Conservation (phyloP, 2,329 filamentous ascomycete species). For the Bipolaris sorokiniana region DNA sequence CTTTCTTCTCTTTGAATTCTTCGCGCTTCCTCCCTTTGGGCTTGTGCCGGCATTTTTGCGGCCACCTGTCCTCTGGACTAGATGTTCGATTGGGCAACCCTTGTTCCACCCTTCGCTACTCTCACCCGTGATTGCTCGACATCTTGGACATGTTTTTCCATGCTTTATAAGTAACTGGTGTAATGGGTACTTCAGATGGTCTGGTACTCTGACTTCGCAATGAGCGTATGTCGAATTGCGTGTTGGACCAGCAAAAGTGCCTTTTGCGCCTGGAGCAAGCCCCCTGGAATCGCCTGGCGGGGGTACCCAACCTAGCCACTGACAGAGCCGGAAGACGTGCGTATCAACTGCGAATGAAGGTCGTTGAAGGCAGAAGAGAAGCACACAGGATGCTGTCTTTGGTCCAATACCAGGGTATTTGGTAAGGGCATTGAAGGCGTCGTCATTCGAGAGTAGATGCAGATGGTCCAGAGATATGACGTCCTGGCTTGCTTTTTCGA, state of each 20-base stretch:
- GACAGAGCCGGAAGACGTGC: conserved; percentile 68
- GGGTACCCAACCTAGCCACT: conserved; percentile 68
- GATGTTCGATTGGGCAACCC: conserved; percentile 68
- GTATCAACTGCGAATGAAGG: conserved; percentile 71
- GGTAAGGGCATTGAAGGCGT: conserved; percentile 64
- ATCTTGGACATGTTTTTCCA: conserved; percentile 66
- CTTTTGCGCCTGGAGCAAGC: conserved; percentile 43
- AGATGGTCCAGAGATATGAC: conserved; percentile 70
- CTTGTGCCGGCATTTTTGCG: conserved; percentile 52
- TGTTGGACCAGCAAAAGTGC: conserved; percentile 53
- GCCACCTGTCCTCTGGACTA: conserved; percentile 63
- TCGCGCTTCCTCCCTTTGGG: conserved; percentile 25
- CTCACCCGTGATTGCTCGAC: conserved; percentile 65
- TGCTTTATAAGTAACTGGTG: conserved; percentile 68
- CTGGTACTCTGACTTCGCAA: conserved; percentile 65
- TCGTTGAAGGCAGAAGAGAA: conserved; percentile 68
- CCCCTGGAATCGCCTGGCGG: conserved; percentile 45
- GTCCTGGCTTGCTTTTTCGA: conserved; percentile 62
- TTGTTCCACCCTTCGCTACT: conserved; percentile 68
- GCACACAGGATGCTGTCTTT: conserved; percentile 70
- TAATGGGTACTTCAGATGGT: conserved; percentile 67
- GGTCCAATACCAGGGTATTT: conserved; percentile 68
- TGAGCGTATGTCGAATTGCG: conserved; percentile 64
- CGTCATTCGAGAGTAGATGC: conserved; percentile 60
- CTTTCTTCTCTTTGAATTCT: conserved; percentile 25